A percentile compares a stretch with the other conserved stretches of the same genome.
phyloP scores from a whole-genome alignment of 768 basidiomycete species.

The Pleurotus cornucopiae region DNA sequence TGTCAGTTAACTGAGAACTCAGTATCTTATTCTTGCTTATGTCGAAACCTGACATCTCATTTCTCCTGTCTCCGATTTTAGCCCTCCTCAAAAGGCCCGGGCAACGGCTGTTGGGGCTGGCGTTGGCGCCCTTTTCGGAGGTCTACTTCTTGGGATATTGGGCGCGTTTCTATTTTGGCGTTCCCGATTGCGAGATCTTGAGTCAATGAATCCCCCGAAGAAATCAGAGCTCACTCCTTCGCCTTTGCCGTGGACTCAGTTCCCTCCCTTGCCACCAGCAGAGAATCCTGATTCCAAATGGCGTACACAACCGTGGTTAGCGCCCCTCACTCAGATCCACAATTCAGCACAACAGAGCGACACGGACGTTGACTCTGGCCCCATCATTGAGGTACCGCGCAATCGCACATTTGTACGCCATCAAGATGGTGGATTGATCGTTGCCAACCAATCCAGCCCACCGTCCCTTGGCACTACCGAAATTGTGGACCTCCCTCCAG shows the following conservation, averaged over 20 bases:
- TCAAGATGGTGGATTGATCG: not conserved
- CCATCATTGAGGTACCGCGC: not conserved
- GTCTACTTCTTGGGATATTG: conserved; percentile 28
- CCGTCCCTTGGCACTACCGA: not conserved
- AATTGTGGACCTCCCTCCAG: not conserved
- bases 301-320: not conserved
- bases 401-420: not conserved
- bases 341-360: not conserved
- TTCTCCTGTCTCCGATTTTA: not conserved
- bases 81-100: conserved; percentile 11
- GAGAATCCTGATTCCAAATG: not conserved
- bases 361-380: not conserved
- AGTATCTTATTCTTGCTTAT: not conserved
- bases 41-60: not conserved
- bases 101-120: conserved; percentile 30
- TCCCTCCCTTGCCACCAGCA: not conserved
- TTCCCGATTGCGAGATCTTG: conserved; percentile 11
- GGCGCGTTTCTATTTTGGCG: conserved; percentile 29
- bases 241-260: not conserved
- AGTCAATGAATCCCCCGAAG: not conserved
- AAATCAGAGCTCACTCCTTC: not conserved
- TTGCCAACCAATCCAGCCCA: not conserved
- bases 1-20: not conserved
- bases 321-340: not conserved
- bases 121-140: conserved; percentile 34